These are phyloP conservation scores for Trematosphaeria pertusa DNA, from an alignment of 2,329 filamentous ascomycete genomes.

Conservation along the genomic window DNA sequence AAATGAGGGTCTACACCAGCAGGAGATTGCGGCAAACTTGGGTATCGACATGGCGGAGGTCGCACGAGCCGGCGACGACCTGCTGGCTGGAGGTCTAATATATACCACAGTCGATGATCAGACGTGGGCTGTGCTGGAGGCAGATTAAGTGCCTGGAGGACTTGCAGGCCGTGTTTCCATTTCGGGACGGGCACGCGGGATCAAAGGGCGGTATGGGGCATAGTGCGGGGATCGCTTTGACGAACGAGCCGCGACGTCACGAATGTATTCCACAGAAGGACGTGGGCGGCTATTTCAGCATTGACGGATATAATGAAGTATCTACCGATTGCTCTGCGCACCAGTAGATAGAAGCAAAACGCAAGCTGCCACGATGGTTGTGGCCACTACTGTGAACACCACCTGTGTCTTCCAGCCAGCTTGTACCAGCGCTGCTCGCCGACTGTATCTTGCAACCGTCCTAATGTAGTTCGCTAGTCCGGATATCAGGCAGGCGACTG, in stretches of 20 bases:
- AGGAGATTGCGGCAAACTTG: constrained; percentile 73
- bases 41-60: constrained; percentile 74
- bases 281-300: too few species aligned
- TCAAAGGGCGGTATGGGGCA: too few species aligned
- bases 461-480: constrained; percentile 89
- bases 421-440: constrained; percentile 83
- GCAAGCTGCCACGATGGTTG: constrained; percentile 50
- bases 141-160: constrained; percentile 35
- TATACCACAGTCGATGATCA: constrained; percentile 93
- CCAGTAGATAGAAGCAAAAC: constrained; percentile 51
- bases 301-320: background rate
- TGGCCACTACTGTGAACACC: constrained; percentile 59
- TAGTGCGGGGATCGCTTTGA: too few species aligned
- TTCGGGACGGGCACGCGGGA: background rate
- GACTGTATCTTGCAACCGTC: constrained; percentile 81
- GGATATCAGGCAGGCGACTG: constrained; percentile 75
- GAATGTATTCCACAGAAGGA: too few species aligned
- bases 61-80: constrained; percentile 78
- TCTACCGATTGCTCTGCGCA: constrained; percentile 31
- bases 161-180: too few species aligned
- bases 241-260: too few species aligned
- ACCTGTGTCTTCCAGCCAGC: constrained; percentile 91
- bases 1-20: constrained; percentile 84
- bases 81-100: constrained; percentile 75
- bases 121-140: constrained; percentile 87